Evolutionary conservation across 164 flowering plant species (phyloP).

Genomic region (Liquidambar formosana): DNA sequence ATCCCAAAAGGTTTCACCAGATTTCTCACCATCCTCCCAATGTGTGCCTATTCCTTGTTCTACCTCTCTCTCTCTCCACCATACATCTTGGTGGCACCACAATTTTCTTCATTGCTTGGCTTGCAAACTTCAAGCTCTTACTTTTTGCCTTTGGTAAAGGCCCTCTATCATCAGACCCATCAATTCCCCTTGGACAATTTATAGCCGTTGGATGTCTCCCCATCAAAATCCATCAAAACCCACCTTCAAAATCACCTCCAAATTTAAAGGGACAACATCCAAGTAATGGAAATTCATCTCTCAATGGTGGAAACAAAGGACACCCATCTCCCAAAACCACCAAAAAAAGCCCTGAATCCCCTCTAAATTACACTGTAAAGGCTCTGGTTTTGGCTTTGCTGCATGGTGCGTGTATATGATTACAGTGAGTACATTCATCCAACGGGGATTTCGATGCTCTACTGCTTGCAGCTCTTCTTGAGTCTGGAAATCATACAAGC

Average conservation of each 20-base stretch:
- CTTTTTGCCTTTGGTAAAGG: constrained; percentile 47
- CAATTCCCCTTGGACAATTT: constrained; percentile 33
- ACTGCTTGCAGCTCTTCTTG: constrained; percentile 35
- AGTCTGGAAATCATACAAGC: constrained; percentile 39
- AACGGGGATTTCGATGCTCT: constrained; percentile 17
- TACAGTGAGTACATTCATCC: constrained; percentile 29
- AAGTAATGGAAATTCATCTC: not conserved
- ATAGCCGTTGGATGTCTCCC: constrained; percentile 43
- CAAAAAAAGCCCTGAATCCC: constrained; percentile 15
- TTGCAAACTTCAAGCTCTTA: constrained; percentile 58
- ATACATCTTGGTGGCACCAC: constrained; percentile 30
- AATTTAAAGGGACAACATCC: not conserved
- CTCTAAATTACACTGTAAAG: constrained; percentile 27
- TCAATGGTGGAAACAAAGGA: not conserved
- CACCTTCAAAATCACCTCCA: constrained; percentile 2
- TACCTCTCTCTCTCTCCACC: constrained; percentile 11
- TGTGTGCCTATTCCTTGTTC: not conserved
- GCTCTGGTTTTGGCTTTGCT: constrained; percentile 16
- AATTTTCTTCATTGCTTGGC: constrained; percentile 54
- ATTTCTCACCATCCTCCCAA: not conserved
- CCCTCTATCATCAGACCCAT: constrained; percentile 29
- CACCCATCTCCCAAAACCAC: not conserved
- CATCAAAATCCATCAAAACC: constrained; percentile 34
- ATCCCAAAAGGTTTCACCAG: not conserved
- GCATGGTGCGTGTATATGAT: constrained; percentile 22